These are phyloP conservation scores for Isoetes taiwanensis DNA, from an alignment of 75 land plant genomes.

Conservation along the genomic window DNA sequence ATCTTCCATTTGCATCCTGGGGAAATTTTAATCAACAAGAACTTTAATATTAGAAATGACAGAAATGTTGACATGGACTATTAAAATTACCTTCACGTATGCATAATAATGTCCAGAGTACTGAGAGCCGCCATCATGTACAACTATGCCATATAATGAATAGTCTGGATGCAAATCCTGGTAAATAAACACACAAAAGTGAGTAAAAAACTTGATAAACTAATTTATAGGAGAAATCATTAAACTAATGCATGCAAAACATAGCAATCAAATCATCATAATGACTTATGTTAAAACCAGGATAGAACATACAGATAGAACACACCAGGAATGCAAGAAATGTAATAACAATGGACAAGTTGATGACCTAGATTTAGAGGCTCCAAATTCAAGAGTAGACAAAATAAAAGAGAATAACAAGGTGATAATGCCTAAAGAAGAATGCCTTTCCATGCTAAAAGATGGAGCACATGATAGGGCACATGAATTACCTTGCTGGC, in stretches of 20 bases:
- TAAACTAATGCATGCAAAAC: neutral
- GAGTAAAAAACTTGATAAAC: neutral
- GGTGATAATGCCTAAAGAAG: neutral
- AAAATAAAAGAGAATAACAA: neutral
- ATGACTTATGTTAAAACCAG: too few species aligned
- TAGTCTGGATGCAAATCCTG: constrained; percentile 92
- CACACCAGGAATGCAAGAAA: neutral
- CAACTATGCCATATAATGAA: constrained; percentile 72
- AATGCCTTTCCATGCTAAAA: neutral
- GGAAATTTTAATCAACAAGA: neutral
- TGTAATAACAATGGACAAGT: neutral
- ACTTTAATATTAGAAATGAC: neutral
- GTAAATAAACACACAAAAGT: neutral
- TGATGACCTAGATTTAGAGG: neutral
- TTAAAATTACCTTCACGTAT: constrained; percentile 74
- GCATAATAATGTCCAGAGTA: constrained; percentile 98
- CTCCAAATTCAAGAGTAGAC: neutral
- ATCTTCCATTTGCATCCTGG: constrained; percentile 69
- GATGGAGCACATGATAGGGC: neutral
- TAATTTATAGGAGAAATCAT: neutral
- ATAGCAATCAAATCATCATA: neutral
- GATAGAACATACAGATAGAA: neutral
- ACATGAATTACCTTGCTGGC: constrained; percentile 46
- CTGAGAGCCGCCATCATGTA: constrained; percentile 79
- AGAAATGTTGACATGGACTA: neutral